Evolutionary conservation across 78 protist species (phyloP).

Genomic region (slime mould (Dictyostelium discoideum)): DNA sequence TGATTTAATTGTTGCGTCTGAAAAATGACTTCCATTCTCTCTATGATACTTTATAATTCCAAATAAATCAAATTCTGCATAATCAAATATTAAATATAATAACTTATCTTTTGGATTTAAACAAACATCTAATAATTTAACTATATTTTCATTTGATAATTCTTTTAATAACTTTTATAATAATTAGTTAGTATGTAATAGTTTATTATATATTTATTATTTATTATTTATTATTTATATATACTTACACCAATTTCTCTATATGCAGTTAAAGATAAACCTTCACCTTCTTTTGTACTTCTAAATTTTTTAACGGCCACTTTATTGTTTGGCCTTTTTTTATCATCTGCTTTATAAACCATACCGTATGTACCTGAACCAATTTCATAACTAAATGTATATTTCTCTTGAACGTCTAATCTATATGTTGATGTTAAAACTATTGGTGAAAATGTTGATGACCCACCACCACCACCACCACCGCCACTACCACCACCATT

Average conservation of each 20-base stretch:
- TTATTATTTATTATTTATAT: not conserved
- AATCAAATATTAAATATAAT: constrained; percentile 84
- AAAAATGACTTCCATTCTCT: constrained; percentile 30
- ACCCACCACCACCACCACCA: not conserved
- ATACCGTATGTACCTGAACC: constrained; percentile 89
- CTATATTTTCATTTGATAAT: constrained; percentile 81
- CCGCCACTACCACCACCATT: not conserved
- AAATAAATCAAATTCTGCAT: constrained; percentile 90
- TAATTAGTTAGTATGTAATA: no score
- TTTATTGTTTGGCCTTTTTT: constrained; percentile 7
- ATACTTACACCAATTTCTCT: constrained; percentile 83
- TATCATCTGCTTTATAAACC: constrained; percentile 84
- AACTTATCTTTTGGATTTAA: constrained; percentile 63
- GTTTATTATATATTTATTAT: not conserved
- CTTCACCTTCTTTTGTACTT: constrained; percentile 85
- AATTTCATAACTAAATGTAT: constrained; percentile 57
- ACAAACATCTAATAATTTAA: constrained; percentile 69
- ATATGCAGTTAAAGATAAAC: constrained; percentile 82
- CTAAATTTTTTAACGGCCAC: constrained; percentile 85
- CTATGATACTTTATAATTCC: constrained; percentile 64
- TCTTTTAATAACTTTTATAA: constrained; percentile 78
- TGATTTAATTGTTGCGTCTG: constrained; percentile 67
- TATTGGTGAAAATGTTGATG: constrained; percentile 14
- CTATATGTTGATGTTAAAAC: constrained; percentile 44
- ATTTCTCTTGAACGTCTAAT: constrained; percentile 67